These are phyloP conservation scores for Albizia julibrissin DNA, from an alignment of 306 rosid species.

Conservation along the genomic window DNA sequence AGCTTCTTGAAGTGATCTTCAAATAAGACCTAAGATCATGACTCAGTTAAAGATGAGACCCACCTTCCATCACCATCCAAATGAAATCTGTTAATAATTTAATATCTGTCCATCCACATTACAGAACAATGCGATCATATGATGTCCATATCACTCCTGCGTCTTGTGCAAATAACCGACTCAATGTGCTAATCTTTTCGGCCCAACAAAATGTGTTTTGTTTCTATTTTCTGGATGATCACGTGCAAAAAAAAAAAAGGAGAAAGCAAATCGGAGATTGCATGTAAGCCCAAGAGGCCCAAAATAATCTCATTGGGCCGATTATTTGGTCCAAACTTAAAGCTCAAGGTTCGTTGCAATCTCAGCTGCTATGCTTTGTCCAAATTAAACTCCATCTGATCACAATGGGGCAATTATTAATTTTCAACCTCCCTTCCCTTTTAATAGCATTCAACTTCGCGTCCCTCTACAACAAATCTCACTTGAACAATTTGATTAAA, in stretches of 20 bases:
- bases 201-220: not conserved
- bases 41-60: too few relatives aligned
- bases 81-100: too few relatives aligned
- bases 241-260: too few relatives aligned
- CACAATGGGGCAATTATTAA: not conserved
- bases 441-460: slow-evolving; percentile 50
- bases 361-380: not conserved
- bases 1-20: too few relatives aligned
- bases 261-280: not conserved
- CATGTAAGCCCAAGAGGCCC: not conserved
- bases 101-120: too few relatives aligned
- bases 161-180: not conserved
- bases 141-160: too few relatives aligned
- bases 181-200: not conserved
- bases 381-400: not conserved
- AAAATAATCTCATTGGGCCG: not conserved
- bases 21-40: too few relatives aligned
- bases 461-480: slow-evolving; percentile 33
- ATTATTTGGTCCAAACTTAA: not conserved
- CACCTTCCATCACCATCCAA: too few relatives aligned
- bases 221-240: not conserved
- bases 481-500: not conserved
- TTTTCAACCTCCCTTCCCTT: slow-evolving; percentile 26
- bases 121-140: too few relatives aligned
- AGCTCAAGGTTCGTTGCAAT: not conserved